phyloP scores from a whole-genome alignment of 2,329 filamentous ascomycete genomes.

The Aspergillus pseudotamarii region DNA sequence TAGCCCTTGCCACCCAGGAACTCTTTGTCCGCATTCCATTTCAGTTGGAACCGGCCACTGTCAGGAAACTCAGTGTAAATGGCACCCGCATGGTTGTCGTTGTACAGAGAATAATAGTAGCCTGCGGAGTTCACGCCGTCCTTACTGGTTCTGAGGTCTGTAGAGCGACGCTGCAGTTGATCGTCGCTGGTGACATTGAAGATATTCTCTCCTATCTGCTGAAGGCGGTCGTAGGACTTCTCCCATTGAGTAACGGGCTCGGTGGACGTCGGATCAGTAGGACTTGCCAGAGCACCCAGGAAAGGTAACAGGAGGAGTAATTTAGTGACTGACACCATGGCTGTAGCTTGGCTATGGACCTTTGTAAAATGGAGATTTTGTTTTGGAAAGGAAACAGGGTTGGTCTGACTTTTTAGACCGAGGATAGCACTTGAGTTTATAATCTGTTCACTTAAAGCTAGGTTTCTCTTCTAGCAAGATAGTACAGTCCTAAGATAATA shows the following conservation, averaged over 20 bases:
- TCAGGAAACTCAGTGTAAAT: conserved; percentile 5
- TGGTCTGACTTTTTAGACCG: not conserved
- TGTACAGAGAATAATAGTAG: conserved; percentile 10
- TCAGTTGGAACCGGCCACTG: conserved; percentile 6
- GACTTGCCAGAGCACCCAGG: not conserved
- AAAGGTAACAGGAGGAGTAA: not conserved
- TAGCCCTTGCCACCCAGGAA: conserved; percentile 2
- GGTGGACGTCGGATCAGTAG: not conserved
- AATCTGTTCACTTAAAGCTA: not conserved
- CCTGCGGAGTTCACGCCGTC: not conserved
- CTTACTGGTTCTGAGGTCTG: not conserved
- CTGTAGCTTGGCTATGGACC: not conserved
- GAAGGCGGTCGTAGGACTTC: not conserved
- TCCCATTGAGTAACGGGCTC: not conserved
- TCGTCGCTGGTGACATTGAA: not conserved
- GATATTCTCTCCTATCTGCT: not conserved
- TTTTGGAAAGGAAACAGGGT: not conserved
- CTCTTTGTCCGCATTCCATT: not conserved
- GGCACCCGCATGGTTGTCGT: conserved; percentile 4
- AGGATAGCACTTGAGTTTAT: not conserved
- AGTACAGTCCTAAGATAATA: not conserved
- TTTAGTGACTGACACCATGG: not conserved
- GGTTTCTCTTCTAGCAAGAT: not conserved
- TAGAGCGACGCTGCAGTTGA: not conserved
- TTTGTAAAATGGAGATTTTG: not conserved